These are phyloP conservation scores for Pseudocercospora fijiensis DNA, from an alignment of 2,329 filamentous ascomycete genomes.

Conservation along the genomic window DNA sequence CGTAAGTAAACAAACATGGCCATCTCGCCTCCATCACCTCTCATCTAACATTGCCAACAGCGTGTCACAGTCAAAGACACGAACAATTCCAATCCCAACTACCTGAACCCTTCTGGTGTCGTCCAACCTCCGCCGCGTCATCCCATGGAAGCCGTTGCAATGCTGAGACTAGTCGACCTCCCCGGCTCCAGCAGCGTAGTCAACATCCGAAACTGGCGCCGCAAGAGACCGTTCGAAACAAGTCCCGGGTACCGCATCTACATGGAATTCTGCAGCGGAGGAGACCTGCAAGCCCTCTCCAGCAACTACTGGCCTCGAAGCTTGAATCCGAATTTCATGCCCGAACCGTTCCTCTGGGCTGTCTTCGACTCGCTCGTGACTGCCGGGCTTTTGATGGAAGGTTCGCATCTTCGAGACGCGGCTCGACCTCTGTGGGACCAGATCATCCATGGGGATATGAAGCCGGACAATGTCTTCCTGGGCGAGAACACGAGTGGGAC, in stretches of 20 bases:
- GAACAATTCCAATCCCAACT: background rate
- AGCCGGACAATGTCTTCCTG: conserved; percentile 11
- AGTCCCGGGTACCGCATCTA: background rate
- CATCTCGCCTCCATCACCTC: background rate
- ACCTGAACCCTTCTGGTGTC: background rate
- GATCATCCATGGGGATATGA: conserved; percentile 15
- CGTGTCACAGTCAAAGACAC: background rate
- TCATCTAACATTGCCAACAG: background rate
- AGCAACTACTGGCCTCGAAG: background rate
- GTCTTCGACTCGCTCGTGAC: conserved; percentile 9
- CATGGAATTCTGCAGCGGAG: background rate
- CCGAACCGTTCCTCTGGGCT: conserved; percentile 14
- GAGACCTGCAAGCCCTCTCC: background rate
- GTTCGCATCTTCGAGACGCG: background rate
- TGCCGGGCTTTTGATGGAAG: conserved; percentile 15
- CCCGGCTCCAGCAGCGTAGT: background rate
- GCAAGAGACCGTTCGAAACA: background rate
- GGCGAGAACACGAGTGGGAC: background rate
- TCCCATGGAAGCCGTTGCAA: background rate
- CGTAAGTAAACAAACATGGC: background rate
- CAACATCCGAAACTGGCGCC: background rate
- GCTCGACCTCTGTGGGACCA: conserved; percentile 1
- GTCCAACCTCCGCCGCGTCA: background rate
- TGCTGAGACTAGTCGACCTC: background rate
- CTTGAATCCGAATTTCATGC: background rate